Evolutionary conservation across 257 asterid species (phyloP), one percentile per base, ranked within the genome.

Genomic region (Coffea eugenioides): DNA sequence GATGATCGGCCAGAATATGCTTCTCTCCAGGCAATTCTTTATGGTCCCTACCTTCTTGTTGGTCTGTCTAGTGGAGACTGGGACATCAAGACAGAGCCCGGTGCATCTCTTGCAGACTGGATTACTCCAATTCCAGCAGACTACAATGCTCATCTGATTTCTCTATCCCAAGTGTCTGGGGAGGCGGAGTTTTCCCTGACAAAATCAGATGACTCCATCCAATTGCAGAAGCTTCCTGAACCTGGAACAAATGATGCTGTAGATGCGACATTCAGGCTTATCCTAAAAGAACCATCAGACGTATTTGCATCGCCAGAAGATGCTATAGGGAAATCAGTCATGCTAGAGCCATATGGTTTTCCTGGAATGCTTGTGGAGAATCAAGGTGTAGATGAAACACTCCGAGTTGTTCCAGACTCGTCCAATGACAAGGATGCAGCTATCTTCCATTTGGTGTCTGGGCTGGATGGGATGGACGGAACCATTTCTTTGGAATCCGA

Each of bases 41-140:
- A 90, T 56, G 99, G 99, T 51, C 97, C 97, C 71, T 95, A 95
- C 88, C 97, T 93, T 75, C 97, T 95, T 3, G 97, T 93, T 8
- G 99, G 96, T 25, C 88, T 88, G 1, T 73, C 97, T 10, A 75
- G 56, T 20, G 94, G 91, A 10, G 97, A 91, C 68, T 95, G 97
- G 97, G 87, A 88, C 82, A 80, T 95, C 57, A 77, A 88, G 25
- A 88, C 93, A 67, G 83, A 76, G 12, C 79, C 90, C 41, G 69
- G 85, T 6, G 39, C 85, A 46, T 73, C 90, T 31, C 78, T 89
- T 34, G 77, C 87, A n/a, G 91, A 92, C 74, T 89, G 90, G 91
- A 85, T 94, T 27, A 85, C 82, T 74, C 88, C 97, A 3, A 67
- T 93, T 69, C 92, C 93, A 76, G 68, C 84, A 1, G 83, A 84